A percentile compares a stretch with the other conserved stretches of the same genome.
These are phyloP conservation scores for Rosa multiflora DNA, from an alignment of 306 rosid genomes.

Conservation along the genomic window DNA sequence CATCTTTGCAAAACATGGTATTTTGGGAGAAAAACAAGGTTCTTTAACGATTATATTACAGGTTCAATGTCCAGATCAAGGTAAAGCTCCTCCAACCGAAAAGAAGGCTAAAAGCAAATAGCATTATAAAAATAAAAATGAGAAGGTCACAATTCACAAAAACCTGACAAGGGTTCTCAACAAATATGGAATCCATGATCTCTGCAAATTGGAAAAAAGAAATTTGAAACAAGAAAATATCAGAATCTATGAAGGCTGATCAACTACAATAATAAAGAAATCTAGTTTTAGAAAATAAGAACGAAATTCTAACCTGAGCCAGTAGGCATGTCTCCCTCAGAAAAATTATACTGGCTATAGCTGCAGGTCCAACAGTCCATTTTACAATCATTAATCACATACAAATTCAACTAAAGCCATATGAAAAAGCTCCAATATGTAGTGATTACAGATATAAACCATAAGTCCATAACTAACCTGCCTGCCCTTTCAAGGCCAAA, in stretches of 20 bases:
- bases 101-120: neutral
- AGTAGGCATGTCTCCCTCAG: slow-evolving; percentile 51
- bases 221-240: slow-evolving; percentile 19
- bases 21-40: neutral
- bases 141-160: slow-evolving; percentile 23
- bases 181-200: slow-evolving; percentile 39
- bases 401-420: neutral
- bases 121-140: slow-evolving; percentile 10
- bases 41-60: neutral
- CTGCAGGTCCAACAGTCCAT: slow-evolving; percentile 51
- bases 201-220: slow-evolving; percentile 48
- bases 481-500: slow-evolving; percentile 74
- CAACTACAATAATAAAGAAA: slow-evolving; percentile 11
- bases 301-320: slow-evolving; percentile 53
- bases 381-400: slow-evolving; percentile 13
- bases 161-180: slow-evolving; percentile 79
- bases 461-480: slow-evolving; percentile 57
- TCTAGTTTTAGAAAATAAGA: neutral
- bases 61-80: neutral
- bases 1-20: neutral
- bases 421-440: slow-evolving; percentile 1
- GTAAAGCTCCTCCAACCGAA: slow-evolving; percentile 1
- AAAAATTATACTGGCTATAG: slow-evolving; percentile 61
- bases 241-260: slow-evolving; percentile 26
- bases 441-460: slow-evolving; percentile 6